Evolutionary conservation across 2,329 filamentous ascomycete species (phyloP).

Genomic region (Cladosporium sp.): DNA sequence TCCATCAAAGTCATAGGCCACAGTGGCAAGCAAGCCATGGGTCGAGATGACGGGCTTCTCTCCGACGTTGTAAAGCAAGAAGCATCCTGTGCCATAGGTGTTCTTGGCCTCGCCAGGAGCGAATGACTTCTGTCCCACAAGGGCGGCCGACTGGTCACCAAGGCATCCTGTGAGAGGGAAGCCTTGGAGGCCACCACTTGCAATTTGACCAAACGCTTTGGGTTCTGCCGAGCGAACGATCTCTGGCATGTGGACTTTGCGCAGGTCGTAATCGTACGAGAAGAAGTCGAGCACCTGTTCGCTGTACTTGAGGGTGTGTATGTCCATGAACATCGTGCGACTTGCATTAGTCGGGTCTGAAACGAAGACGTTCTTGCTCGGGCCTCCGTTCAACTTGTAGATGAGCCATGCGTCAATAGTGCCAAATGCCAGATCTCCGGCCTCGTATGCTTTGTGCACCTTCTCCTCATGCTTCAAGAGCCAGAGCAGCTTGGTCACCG

Average conservation of each 20-base stretch:
- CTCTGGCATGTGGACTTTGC: slow-evolving; percentile 71
- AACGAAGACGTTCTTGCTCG: slow-evolving; percentile 64
- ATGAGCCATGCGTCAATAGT: slow-evolving; percentile 88
- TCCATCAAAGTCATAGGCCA: slow-evolving; percentile 79
- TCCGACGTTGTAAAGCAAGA: slow-evolving; percentile 85
- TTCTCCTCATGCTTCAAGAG: slow-evolving; percentile 66
- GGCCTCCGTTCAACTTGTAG: slow-evolving; percentile 75
- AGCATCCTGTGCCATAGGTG: slow-evolving; percentile 87
- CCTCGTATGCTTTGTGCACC: slow-evolving; percentile 71
- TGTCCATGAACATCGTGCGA: slow-evolving; percentile 92
- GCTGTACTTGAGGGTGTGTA: slow-evolving; percentile 76
- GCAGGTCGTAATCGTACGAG: slow-evolving; percentile 57
- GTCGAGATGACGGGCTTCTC: slow-evolving; percentile 79
- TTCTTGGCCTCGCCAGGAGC: slow-evolving; percentile 80
- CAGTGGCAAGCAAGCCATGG: slow-evolving; percentile 77
- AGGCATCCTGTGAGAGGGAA: slow-evolving; percentile 76
- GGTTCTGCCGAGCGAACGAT: slow-evolving; percentile 78
- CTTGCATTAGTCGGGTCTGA: slow-evolving; percentile 87
- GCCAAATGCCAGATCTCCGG: slow-evolving; percentile 72
- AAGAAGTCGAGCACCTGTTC: slow-evolving; percentile 75
- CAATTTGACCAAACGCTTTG: slow-evolving; percentile 66
- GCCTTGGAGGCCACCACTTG: slow-evolving; percentile 62
- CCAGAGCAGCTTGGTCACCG: slow-evolving; percentile 82
- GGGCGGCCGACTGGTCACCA: slow-evolving; percentile 79
- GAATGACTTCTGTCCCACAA: slow-evolving; percentile 72